Evolutionary conservation across 306 rosid species (phyloP), one percentile per base, ranked within the genome.

Genomic region (Prunus mongolica): DNA sequence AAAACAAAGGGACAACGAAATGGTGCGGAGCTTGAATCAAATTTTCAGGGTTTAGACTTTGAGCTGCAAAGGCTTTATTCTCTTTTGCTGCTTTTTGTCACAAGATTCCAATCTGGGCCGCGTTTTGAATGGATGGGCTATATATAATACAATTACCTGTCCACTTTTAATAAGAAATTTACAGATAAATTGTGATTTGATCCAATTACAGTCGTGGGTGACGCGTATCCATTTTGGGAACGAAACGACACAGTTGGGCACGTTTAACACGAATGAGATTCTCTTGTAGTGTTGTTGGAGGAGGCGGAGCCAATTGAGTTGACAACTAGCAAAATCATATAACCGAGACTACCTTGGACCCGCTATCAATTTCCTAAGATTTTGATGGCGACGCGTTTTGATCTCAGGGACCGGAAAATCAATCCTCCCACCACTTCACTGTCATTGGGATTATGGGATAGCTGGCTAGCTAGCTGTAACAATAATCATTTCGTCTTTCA

Each of bases 281-380:
- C 3, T 16, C 22, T 16, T 16, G 0, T 8, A 20, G 27, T 14
- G 28, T 22, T 24, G 41, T 41, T 12, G 66, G 68, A 8, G 67
- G 34, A 4, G 67, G 34, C 1, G 45, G 67, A 58, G 65, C 75
- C 34, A 41, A 4, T 69, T 71, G 8, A 34, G 41, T 6, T 34
- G 81, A 70, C 81, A 62, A 38, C n/a, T 3, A 38, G 72, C 71
- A 38, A 24, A 12, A 57, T 24, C 12, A 22, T 57, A 25, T 45
- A 30, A 28, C n/a, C 58, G 0, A 9, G 32, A 8, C 2, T 24
- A 52, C 16, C 69, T 55, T 28, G 57, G 66, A 24, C 71, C 8
- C 18, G 19, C 72, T 2, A 49, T 63, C 62, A 57, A 62, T 78
- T 61, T 78, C 82, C 65, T 25, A 50, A 41, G 72, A 78, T 62